A percentile compares a stretch with the other conserved stretches of the same genome.
phyloP scores from a whole-genome alignment of 768 basidiomycete species.

The Russula sp. region DNA sequence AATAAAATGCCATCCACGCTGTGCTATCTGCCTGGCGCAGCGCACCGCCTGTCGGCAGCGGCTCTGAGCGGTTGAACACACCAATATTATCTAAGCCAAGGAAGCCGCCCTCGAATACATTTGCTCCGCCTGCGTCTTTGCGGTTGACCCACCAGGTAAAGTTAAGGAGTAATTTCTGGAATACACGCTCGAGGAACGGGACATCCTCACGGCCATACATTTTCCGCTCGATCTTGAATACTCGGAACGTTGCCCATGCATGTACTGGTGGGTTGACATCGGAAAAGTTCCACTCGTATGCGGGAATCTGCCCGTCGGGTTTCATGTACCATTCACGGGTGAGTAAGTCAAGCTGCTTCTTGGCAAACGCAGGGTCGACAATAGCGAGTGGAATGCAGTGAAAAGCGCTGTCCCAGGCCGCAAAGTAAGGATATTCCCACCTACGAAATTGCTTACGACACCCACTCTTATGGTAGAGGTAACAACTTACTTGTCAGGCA shows the following conservation, averaged over 20 bases:
- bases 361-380: slow-evolving; percentile 91
- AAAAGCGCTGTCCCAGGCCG: slow-evolving; percentile 98
- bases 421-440: slow-evolving; percentile 99
- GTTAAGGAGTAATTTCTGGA: slow-evolving; percentile 94
- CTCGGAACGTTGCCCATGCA: slow-evolving; percentile 97
- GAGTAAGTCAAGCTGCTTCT: slow-evolving; percentile 93
- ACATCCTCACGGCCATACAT: slow-evolving; percentile 86
- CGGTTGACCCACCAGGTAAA: slow-evolving; percentile 99
- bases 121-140: slow-evolving; percentile 90
- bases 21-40: slow-evolving; percentile 98
- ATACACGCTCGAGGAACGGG: slow-evolving; percentile 91
- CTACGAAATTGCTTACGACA: slow-evolving; percentile 30
- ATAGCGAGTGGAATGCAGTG: slow-evolving; percentile 97
- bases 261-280: slow-evolving; percentile 99
- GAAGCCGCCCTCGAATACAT: slow-evolving; percentile 98
- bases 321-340: slow-evolving; percentile 99
- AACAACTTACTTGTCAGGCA: slow-evolving; percentile 87
- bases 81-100: slow-evolving; percentile 97
- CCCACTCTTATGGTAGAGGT: background rate
- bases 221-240: slow-evolving; percentile 99
- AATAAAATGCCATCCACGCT: slow-evolving; percentile 99
- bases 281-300: slow-evolving; percentile 98
- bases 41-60: slow-evolving; percentile 87
- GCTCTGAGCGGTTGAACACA: slow-evolving; percentile 95
- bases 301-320: slow-evolving; percentile 96